Evolutionary conservation across 805 yeast genomes (phyloP).

Genomic region (Saccharomycopsis sp.): DNA sequence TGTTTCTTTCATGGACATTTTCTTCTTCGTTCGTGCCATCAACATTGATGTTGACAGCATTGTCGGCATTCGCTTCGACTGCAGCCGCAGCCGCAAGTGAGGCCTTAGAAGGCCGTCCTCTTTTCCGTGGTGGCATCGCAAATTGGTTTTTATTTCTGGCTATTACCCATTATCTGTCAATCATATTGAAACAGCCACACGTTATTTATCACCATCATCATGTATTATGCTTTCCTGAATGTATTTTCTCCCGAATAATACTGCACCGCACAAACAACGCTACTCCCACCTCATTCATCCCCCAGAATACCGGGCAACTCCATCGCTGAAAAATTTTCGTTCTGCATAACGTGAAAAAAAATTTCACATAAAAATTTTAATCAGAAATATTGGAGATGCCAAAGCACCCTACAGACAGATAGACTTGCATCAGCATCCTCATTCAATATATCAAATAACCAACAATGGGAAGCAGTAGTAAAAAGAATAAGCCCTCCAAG

Average conservation of each 20-base stretch:
- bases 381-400: not conserved
- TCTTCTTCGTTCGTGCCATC: not conserved
- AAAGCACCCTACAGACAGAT: not conserved
- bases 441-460: constrained; percentile 1
- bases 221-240: no score
- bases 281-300: not conserved
- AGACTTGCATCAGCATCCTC: not conserved
- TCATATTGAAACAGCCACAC: no score
- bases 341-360: constrained; percentile 2
- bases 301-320: not conserved
- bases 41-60: not conserved
- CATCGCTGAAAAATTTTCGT: not conserved
- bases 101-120: constrained; percentile 3
- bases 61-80: not conserved
- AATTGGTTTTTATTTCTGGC: no score
- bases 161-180: no score
- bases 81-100: not conserved
- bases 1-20: not conserved
- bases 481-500: constrained; percentile 13
- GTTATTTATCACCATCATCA: no score
- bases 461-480: constrained; percentile 20
- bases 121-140: constrained; percentile 9
- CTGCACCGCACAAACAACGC: no score
- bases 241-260: no score
- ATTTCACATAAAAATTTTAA: constrained; percentile 2